Conservation (phyloP, 495 filamentous ascomycete species). For the Daldinia concentrica region DNA sequence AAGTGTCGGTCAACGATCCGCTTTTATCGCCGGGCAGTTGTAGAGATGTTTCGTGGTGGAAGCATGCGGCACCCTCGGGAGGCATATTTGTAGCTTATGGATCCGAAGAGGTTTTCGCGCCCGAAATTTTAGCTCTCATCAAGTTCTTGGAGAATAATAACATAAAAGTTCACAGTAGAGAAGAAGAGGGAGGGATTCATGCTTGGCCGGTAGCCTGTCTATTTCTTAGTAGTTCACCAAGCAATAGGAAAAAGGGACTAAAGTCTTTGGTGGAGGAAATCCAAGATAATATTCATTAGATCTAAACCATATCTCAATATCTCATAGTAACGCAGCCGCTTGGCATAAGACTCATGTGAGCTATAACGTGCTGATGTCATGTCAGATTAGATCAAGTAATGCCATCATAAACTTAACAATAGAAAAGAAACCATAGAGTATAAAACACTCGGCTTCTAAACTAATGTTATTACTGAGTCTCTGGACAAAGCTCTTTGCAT, state of each 20-base stretch:
- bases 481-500: conserved; percentile 53
- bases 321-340: conserved; percentile 15
- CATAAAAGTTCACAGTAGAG: conserved; percentile 56
- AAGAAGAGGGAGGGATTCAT: conserved; percentile 72
- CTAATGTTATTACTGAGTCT: conserved; percentile 45
- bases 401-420: conserved; percentile 58
- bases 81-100: conserved; percentile 74
- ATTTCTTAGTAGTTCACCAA: conserved; percentile 66
- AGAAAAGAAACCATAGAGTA: conserved; percentile 59
- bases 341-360: conserved; percentile 31
- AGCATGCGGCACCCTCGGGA: conserved; percentile 61
- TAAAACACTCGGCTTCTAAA: conserved; percentile 54
- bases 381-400: conserved; percentile 68
- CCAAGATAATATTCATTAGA: conserved; percentile 46
- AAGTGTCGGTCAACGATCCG: conserved; percentile 58
- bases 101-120: conserved; percentile 74
- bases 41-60: conserved; percentile 70
- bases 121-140: conserved; percentile 66
- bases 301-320: conserved; percentile 1
- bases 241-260: conserved; percentile 67
- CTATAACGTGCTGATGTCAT: conserved; percentile 33
- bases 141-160: conserved; percentile 57
- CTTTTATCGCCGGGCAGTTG: conserved; percentile 74
- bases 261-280: conserved; percentile 63
- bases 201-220: conserved; percentile 80